Conservation (phyloP, 2,329 filamentous ascomycete genomes). For the Pyrenophora graminea region DNA sequence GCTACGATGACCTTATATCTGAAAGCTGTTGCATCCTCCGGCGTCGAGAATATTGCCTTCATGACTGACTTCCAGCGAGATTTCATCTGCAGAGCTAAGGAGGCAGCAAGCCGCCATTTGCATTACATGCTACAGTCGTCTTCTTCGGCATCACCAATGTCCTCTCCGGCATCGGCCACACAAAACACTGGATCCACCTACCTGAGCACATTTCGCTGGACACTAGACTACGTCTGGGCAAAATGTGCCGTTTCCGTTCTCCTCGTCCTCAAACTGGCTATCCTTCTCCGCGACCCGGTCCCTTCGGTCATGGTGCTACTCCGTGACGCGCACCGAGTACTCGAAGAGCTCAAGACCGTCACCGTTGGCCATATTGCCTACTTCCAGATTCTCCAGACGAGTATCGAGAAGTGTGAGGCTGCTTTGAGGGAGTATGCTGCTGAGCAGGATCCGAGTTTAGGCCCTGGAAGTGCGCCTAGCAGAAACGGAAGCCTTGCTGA, state of each 20-base stretch:
- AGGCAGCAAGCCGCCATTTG: conserved; percentile 57
- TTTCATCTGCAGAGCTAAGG: conserved; percentile 57
- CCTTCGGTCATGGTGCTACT: conserved; percentile 50
- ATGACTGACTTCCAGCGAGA: conserved; percentile 56
- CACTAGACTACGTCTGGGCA: conserved; percentile 64
- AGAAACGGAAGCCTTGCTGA: conserved; percentile 41
- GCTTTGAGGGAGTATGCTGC: conserved; percentile 47
- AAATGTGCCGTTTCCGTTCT: conserved; percentile 63
- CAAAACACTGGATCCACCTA: conserved; percentile 41
- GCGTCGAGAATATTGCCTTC: conserved; percentile 56
- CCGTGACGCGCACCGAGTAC: conserved; percentile 50
- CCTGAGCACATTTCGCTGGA: conserved; percentile 57
- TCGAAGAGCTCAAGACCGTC: conserved; percentile 50
- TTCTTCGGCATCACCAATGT: conserved; percentile 17
- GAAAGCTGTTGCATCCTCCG: conserved; percentile 55
- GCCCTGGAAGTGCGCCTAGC: conserved; percentile 2
- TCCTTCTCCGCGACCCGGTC: conserved; percentile 52
- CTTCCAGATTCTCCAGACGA: conserved; percentile 55
- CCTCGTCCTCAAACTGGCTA: conserved; percentile 58
- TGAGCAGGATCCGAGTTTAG: conserved; percentile 15
- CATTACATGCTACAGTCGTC: conserved; percentile 49
- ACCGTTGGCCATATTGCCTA: conserved; percentile 54
- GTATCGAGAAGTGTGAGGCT: conserved; percentile 56
- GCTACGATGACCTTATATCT: conserved; percentile 58
- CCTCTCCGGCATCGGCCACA: conserved; percentile 21